These are phyloP conservation scores for Poteriospumella lacustris DNA, from an alignment of 108 stramenopile species.

Conservation along the genomic window DNA sequence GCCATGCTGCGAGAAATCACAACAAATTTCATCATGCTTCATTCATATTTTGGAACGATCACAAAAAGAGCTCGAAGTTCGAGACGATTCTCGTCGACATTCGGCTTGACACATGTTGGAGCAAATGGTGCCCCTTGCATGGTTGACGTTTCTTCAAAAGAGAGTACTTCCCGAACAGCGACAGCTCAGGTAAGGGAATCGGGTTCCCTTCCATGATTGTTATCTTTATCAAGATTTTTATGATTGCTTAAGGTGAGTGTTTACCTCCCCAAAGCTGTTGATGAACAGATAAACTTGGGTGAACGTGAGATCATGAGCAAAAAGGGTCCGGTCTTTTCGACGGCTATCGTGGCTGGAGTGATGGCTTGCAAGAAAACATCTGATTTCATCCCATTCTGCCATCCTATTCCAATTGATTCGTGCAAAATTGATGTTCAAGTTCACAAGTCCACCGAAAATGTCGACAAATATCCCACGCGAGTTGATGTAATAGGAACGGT, in stretches of 20 bases:
- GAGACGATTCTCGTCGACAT: too few species aligned
- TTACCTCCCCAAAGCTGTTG: not conserved
- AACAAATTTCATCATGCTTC: too few species aligned
- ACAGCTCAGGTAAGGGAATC: not conserved
- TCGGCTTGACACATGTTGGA: not conserved
- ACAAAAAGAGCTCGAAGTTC: too few species aligned
- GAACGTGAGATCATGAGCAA: slow-evolving; percentile 35
- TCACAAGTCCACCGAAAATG: too few species aligned
- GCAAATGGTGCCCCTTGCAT: not conserved
- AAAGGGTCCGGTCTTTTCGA: slow-evolving; percentile 55
- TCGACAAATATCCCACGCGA: too few species aligned
- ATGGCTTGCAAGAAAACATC: slow-evolving; percentile 50
- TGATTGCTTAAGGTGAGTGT: not conserved
- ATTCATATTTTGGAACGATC: too few species aligned
- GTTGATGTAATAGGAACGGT: not conserved
- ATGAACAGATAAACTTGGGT: not conserved
- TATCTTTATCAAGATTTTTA: not conserved
- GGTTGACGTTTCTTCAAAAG: slow-evolving; percentile 17
- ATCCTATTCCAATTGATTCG: slow-evolving; percentile 48
- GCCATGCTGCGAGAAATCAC: too few species aligned
- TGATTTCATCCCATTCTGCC: slow-evolving; percentile 55
- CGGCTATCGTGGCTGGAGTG: slow-evolving; percentile 56
- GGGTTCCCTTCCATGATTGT: not conserved
- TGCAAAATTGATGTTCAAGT: slow-evolving; percentile 39
- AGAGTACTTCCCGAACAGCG: not conserved